A percentile compares a stretch with the other conserved stretches of the same genome.
These are phyloP conservation scores for Mycosarcoma maydis DNA, from an alignment of 1,284 basidiomycete species.

Conservation along the genomic window DNA sequence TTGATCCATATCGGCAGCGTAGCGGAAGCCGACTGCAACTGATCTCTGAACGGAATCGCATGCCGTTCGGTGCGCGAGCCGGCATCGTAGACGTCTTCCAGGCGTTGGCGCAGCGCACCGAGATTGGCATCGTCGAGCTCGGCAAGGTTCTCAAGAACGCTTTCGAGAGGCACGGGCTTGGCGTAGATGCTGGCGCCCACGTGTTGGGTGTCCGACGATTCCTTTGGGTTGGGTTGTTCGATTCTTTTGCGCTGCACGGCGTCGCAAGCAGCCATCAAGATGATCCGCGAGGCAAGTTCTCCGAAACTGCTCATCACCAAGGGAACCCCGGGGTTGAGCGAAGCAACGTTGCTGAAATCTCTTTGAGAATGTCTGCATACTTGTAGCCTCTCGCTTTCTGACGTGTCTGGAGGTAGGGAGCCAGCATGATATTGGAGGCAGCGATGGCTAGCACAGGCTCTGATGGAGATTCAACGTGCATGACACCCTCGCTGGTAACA, in stretches of 20 bases:
- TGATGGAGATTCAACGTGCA: conserved; percentile 4
- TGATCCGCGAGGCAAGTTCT: conserved; percentile 9
- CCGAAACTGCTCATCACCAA: conserved; percentile 11
- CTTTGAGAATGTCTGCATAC: conserved; percentile 4
- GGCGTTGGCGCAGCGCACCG: background rate
- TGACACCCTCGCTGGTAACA: background rate
- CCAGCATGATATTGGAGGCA: conserved; percentile 10
- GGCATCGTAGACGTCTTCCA: background rate
- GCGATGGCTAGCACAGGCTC: conserved; percentile 25
- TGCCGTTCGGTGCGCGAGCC: background rate
- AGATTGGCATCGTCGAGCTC: background rate
- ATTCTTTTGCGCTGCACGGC: conserved; percentile 3
- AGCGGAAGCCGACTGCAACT: background rate
- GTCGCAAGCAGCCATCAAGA: conserved; percentile 19
- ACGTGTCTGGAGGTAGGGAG: background rate
- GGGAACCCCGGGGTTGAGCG: background rate
- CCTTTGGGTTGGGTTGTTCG: background rate
- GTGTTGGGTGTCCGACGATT: background rate
- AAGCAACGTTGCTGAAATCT: conserved; percentile 3
- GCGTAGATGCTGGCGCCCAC: background rate
- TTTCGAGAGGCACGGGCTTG: background rate
- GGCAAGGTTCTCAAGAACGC: background rate
- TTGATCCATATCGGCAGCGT: conserved; percentile 7
- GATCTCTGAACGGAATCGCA: background rate
- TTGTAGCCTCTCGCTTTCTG: background rate